Evolutionary conservation across 805 yeast species (phyloP).

Genomic region (Blastobotrys parvus): DNA sequence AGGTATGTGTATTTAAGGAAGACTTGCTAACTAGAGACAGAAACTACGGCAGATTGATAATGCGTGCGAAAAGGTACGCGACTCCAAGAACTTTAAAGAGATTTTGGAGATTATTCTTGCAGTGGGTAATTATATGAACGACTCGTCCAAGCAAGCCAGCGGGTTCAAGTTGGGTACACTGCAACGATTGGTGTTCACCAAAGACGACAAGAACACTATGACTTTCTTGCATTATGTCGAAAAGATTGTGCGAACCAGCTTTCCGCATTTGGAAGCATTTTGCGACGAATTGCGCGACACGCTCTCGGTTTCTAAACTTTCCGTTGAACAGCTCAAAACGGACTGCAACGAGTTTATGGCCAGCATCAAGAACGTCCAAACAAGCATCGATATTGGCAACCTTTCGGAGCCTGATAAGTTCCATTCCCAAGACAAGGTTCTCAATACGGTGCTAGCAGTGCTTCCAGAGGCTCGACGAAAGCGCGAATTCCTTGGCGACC

Average conservation of each 20-base stretch:
- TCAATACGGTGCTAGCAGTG: slow-evolving; percentile 52
- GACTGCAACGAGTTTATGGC: slow-evolving; percentile 62
- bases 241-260: slow-evolving; percentile 70
- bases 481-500: slow-evolving; percentile 54
- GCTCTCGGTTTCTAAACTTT: slow-evolving; percentile 55
- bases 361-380: slow-evolving; percentile 58
- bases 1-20: slow-evolving; percentile 9
- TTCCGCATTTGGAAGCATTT: slow-evolving; percentile 71
- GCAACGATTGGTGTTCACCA: slow-evolving; percentile 81
- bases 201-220: slow-evolving; percentile 79
- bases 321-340: slow-evolving; percentile 69
- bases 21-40: not conserved
- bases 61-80: slow-evolving; percentile 59
- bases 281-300: slow-evolving; percentile 62
- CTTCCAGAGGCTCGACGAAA: slow-evolving; percentile 71
- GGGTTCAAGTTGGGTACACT: slow-evolving; percentile 90
- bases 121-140: slow-evolving; percentile 96
- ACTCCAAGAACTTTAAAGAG: slow-evolving; percentile 58
- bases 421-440: slow-evolving; percentile 76
- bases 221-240: slow-evolving; percentile 91
- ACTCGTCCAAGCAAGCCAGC: slow-evolving; percentile 78
- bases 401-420: slow-evolving; percentile 68
- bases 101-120: slow-evolving; percentile 78
- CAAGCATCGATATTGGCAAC: slow-evolving; percentile 74
- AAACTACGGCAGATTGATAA: slow-evolving; percentile 65